These are phyloP conservation scores for Tuber indicum DNA, from an alignment of 495 filamentous ascomycete genomes.

Conservation along the genomic window DNA sequence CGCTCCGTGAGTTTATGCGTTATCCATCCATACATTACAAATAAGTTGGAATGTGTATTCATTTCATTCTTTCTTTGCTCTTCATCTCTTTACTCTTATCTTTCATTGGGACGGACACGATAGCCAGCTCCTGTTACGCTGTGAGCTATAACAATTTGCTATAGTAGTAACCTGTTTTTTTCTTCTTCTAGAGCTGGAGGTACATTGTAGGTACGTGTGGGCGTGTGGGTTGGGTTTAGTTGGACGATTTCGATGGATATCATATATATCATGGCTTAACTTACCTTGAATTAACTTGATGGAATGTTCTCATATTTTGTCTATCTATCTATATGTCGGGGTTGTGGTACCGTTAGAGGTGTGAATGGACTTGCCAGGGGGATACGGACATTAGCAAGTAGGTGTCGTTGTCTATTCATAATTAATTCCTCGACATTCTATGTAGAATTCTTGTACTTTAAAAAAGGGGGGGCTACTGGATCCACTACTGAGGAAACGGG, in stretches of 20 bases:
- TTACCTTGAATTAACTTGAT: not conserved
- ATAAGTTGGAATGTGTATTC: not conserved
- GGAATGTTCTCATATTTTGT: not conserved
- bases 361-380: too few species aligned
- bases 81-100: not conserved
- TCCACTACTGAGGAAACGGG: too few species aligned
- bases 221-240: not conserved
- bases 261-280: not conserved
- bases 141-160: not conserved
- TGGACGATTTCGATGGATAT: not conserved
- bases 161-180: not conserved
- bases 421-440: too few species aligned
- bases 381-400: too few species aligned
- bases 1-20: not conserved
- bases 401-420: too few species aligned
- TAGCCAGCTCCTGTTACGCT: not conserved
- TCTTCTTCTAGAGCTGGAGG: not conserved
- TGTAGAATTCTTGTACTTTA: too few species aligned
- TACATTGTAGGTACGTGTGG: not conserved
- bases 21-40: not conserved
- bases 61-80: not conserved
- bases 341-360: too few species aligned
- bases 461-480: too few species aligned
- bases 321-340: not conserved
- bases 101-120: not conserved